Evolutionary conservation across 148 eudicot species (phyloP), one percentile per base, ranked within the genome.

Genomic region (Rhododendron ferrugineum): DNA sequence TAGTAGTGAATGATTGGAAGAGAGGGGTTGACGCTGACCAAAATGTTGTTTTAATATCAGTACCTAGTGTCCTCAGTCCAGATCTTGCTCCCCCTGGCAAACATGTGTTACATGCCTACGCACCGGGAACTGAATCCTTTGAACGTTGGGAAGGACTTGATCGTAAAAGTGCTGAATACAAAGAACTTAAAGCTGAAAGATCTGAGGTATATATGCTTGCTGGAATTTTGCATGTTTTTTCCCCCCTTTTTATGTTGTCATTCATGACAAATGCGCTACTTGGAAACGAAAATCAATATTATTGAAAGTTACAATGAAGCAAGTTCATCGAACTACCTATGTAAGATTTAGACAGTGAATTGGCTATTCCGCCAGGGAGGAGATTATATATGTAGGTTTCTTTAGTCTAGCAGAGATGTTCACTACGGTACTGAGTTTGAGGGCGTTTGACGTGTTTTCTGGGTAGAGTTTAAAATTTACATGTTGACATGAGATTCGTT

Each of bases 11-110:
- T 87, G 98, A 96, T 66, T 95, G 99, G 98, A 84, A 82, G 46
- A 91, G 96, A 88, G 99, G 99, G 85, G 98, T 95, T 74, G 98
- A 96, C 87, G 97, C 99, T 47, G 99, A 96, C 87, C 99, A 96
- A 87, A 96, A 96, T 88, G 99, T 96, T 44, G 98, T 95, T 81
- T 88, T 96, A 90, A 92, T 96, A 89, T 96, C 99, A 28, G 91
- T 96, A 72, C 97, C 99, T 6, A 96, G 96, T 89, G 98, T 92
- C 32, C 90, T 96, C 7, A 94, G 96, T 82, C 92, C 95, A 26
- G 92, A 95, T 88, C 92, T 96, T 50, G 98, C 97, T 26, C 98
- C 98, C 37, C 97, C 94, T 79, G 98, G 98, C 85, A 96, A 95
- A 87, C 99, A 95, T 87, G 90, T 96, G 18, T 84, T 96, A 44